Conservation (phyloP, 202 grass and related monocot species). For the Panicum virgatum region DNA sequence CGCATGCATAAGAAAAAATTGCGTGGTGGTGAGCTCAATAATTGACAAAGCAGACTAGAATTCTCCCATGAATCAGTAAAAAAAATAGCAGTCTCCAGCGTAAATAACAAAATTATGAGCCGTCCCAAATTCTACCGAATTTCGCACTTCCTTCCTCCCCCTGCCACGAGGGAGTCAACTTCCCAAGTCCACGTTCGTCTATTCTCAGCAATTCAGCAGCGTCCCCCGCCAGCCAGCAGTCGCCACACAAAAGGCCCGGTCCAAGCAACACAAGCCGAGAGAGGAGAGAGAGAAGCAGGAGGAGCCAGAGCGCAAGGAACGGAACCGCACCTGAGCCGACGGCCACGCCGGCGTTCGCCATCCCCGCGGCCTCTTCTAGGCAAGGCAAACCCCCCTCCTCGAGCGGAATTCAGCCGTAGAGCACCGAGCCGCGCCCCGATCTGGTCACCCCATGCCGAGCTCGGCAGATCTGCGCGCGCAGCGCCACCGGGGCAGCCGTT, state of each 20-base stretch:
- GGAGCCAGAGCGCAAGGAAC: not conserved
- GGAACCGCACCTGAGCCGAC: constrained; percentile 21
- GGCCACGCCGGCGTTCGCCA: constrained; percentile 31
- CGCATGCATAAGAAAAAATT: not conserved
- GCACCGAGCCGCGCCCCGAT: constrained; percentile 14
- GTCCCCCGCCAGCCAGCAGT: constrained; percentile 1
- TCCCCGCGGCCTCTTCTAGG: constrained; percentile 7
- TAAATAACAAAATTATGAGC: not conserved
- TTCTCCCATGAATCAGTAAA: not conserved
- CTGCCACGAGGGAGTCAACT: constrained; percentile 13
- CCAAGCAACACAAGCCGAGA: constrained; percentile 2
- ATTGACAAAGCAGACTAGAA: not conserved
- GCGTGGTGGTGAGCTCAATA: not conserved
- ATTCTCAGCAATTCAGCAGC: not conserved
- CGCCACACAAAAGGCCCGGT: not conserved
- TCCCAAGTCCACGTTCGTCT: constrained; percentile 15
- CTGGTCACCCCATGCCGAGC: constrained; percentile 44
- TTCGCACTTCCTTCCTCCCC: not conserved
- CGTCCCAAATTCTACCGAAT: constrained; percentile 20
- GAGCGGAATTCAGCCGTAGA: constrained; percentile 8
- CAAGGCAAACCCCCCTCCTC: not conserved
- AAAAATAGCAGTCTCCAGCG: not conserved
- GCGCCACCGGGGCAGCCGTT: not conserved
- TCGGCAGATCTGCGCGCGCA: constrained; percentile 39
- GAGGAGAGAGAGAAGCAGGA: no score